Percentiles rank a stretch among this genome's conserved stretches.
phyloP scores from a whole-genome alignment of 2,329 filamentous ascomycete genomes.

The Sodiomyces alkalinus region DNA sequence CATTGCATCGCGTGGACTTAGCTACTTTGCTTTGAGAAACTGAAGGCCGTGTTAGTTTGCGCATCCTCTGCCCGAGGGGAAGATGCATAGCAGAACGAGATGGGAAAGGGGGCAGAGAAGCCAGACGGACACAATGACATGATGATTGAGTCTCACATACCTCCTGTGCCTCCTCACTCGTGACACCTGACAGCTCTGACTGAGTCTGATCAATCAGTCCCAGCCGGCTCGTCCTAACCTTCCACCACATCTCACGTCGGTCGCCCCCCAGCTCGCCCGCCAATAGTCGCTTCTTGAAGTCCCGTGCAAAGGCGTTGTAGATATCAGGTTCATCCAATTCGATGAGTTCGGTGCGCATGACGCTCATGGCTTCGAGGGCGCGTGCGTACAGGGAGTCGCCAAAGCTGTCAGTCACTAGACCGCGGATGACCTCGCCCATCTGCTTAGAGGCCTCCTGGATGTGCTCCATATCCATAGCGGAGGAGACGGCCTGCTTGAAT shows the following conservation, averaged over 20 bases:
- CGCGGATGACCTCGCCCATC: slow-evolving; percentile 56
- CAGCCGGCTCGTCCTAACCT: slow-evolving; percentile 48
- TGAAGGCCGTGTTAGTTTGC: too few species aligned
- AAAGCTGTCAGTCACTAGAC: slow-evolving; percentile 55
- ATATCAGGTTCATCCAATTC: slow-evolving; percentile 58
- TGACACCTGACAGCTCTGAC: slow-evolving; percentile 49
- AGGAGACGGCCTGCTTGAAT: slow-evolving; percentile 65
- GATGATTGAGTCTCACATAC: slow-evolving; percentile 22
- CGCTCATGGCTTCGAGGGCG: slow-evolving; percentile 59
- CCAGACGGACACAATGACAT: neutral
- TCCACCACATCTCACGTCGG: slow-evolving; percentile 69
- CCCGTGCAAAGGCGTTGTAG: slow-evolving; percentile 60
- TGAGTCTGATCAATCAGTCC: slow-evolving; percentile 56
- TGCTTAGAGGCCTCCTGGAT: slow-evolving; percentile 56
- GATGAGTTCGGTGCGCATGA: slow-evolving; percentile 64
- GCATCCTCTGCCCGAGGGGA: too few species aligned
- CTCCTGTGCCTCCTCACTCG: slow-evolving; percentile 54
- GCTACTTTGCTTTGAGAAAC: slow-evolving; percentile 5
- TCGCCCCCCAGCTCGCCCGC: slow-evolving; percentile 60
- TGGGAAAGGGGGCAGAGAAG: too few species aligned
- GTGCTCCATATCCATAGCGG: slow-evolving; percentile 41
- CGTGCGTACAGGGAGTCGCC: slow-evolving; percentile 61
- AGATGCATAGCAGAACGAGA: too few species aligned
- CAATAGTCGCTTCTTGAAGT: slow-evolving; percentile 58
- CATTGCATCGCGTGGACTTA: too few species aligned